Conservation (phyloP, 2,329 filamentous ascomycete genomes). For the Fusarium drepaniforme region DNA sequence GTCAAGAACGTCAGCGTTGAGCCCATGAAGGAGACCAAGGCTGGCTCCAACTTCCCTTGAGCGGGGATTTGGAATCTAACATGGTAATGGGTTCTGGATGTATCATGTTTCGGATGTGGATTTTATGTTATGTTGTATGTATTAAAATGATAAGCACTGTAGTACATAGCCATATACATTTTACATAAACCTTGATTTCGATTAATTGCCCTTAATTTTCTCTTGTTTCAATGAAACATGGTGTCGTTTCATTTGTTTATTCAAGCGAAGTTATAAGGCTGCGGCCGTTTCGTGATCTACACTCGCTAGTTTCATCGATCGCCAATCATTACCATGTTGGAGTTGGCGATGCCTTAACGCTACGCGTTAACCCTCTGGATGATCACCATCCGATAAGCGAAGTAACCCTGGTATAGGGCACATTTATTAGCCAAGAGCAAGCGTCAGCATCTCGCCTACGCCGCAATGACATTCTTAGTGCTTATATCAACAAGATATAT, state of each 20-base stretch:
- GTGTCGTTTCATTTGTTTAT: background rate
- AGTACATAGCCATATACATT: background rate
- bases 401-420: background rate
- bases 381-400: background rate
- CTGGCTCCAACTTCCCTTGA: conserved; percentile 48
- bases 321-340: background rate
- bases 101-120: background rate
- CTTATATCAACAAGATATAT: background rate
- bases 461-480: background rate
- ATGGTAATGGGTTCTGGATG: background rate
- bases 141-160: background rate
- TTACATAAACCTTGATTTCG: background rate
- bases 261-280: background rate
- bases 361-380: background rate
- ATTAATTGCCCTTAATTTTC: background rate
- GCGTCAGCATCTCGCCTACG: background rate
- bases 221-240: background rate
- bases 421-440: background rate
- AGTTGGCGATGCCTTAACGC: background rate
- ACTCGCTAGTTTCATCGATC: background rate
- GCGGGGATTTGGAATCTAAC: background rate
- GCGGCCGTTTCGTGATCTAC: background rate
- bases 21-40: conserved; percentile 44
- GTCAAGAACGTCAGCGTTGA: conserved; percentile 63
- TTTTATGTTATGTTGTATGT: background rate